Base-by-base conservation (phyloP, 2,329 filamentous ascomycete species). In the Xylariaceae sp. region DNA sequence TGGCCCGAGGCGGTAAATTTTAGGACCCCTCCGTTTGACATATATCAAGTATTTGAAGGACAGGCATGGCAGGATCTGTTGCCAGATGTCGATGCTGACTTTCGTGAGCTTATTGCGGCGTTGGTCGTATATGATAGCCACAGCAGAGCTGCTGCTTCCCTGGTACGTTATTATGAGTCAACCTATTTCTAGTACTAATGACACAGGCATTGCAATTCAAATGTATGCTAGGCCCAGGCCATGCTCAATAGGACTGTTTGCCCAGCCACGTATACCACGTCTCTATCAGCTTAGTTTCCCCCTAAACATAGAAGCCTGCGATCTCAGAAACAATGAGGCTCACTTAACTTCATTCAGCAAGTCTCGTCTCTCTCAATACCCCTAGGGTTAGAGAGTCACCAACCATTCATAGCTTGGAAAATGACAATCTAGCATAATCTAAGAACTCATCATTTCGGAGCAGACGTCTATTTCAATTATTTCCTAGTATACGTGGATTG, bases 1-100 rank as follows among this genome's bases (percentile, higher is more conserved):
- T 99, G 95, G 95, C 95, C 95, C 2, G 91, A 93, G 73, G 89
- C 90, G 4, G 74, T 74, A 10, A 68, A 69, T 1, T 89, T 96
- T 67, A 79, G 74, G 56, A 85, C 86, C 1, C 89, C 90, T 0
- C 95, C 96, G 18, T 99, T 96, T 81, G 90, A 93, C 14, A 96
- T 92, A 72, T 99, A 96, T 75, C 83, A 86, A 41, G 78, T 86
- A 14, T 97, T 96, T 69, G 82, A 86, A 3, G 73, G 78, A 0
- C 82, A 82, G 61, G 60, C 77, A 0, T 97, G 93, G 92, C 78
- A 84, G 1, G 81, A 83, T 1, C 77, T 97, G 18, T 74, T 98
- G 42, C 84, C 85, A 0, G 79, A 78, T 4, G 81, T 85, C 0
- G 81, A 85, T 23, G 72, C 78, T 0, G 75, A 76, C 14, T 88